A percentile compares a stretch with the other conserved stretches of the same genome.
Conservation (phyloP, 1,284 basidiomycete genomes). For the Pseudozyma pruni region DNA sequence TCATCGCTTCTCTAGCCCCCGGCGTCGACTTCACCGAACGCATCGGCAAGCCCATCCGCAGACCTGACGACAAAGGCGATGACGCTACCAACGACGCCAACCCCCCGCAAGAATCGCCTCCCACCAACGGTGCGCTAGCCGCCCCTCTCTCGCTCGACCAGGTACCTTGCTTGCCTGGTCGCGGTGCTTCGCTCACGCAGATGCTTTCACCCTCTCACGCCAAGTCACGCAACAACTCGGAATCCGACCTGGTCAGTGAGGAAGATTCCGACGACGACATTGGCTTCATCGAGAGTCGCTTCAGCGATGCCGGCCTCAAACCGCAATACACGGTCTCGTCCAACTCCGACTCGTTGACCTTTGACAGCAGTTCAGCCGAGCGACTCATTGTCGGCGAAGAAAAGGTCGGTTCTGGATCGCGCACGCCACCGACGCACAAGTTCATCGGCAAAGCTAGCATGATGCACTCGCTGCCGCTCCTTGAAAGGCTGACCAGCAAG, state of each 20-base stretch:
- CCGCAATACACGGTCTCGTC: neutral
- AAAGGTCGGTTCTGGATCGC: neutral
- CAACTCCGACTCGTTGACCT: slow-evolving; percentile 4
- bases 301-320: slow-evolving; percentile 13
- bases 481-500: slow-evolving; percentile 47
- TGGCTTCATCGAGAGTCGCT: slow-evolving; percentile 37
- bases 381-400: slow-evolving; percentile 18
- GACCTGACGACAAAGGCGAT: slow-evolving; percentile 54
- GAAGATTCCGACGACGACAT: slow-evolving; percentile 55
- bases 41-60: slow-evolving; percentile 54
- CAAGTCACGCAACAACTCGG: slow-evolving; percentile 22
- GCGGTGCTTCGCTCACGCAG: slow-evolving; percentile 6
- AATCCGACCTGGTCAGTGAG: slow-evolving; percentile 21
- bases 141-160: slow-evolving; percentile 6
- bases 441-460: slow-evolving; percentile 58
- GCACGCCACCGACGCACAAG: slow-evolving; percentile 19
- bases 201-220: slow-evolving; percentile 36
- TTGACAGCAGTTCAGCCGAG: slow-evolving; percentile 26
- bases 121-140: neutral
- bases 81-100: slow-evolving; percentile 8
- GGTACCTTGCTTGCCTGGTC: slow-evolving; percentile 14
- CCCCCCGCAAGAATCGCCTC: neutral
- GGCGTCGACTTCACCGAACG: slow-evolving; percentile 60
- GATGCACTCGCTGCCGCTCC: slow-evolving; percentile 51
- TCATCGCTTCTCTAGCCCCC: slow-evolving; percentile 50